phyloP scores from a whole-genome alignment of 306 rosid genomes.

The Morella rubra region DNA sequence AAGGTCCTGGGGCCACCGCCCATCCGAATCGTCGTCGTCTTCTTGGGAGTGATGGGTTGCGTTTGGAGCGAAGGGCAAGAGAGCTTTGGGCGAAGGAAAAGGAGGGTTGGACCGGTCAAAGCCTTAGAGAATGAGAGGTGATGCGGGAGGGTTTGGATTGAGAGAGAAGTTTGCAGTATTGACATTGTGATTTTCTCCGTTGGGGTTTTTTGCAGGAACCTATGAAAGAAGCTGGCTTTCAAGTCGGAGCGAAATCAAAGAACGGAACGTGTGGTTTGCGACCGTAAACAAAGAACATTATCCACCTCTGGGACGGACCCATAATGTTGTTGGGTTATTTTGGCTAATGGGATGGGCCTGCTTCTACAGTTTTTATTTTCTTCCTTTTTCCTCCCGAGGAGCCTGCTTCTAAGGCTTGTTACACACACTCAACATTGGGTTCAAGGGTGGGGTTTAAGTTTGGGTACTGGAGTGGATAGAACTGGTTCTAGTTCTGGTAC shows the following conservation, averaged over 20 bases:
- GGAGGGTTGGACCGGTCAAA: slow-evolving; percentile 32
- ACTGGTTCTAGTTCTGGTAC: too few relatives aligned
- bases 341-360: background rate
- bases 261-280: background rate
- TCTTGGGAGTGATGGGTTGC: slow-evolving; percentile 20
- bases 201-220: background rate
- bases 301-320: background rate
- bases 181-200: background rate
- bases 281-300: background rate
- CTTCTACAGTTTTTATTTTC: background rate
- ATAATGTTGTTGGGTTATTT: background rate
- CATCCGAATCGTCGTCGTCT: slow-evolving; percentile 64
- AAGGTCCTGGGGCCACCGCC: slow-evolving; percentile 96
- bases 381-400: too few relatives aligned
- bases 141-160: slow-evolving; percentile 7
- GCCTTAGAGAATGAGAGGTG: slow-evolving; percentile 41
- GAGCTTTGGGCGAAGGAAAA: slow-evolving; percentile 33
- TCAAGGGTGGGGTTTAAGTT: too few relatives aligned
- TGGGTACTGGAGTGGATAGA: too few relatives aligned
- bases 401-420: too few relatives aligned
- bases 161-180: slow-evolving; percentile 24
- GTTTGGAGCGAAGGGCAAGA: slow-evolving; percentile 26
- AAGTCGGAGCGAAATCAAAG: background rate
- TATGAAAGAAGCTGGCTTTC: background rate
- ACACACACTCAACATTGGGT: too few relatives aligned